Base-by-base conservation (phyloP, 2,329 filamentous ascomycete genomes). In the Simplicillium aogashimaense region DNA sequence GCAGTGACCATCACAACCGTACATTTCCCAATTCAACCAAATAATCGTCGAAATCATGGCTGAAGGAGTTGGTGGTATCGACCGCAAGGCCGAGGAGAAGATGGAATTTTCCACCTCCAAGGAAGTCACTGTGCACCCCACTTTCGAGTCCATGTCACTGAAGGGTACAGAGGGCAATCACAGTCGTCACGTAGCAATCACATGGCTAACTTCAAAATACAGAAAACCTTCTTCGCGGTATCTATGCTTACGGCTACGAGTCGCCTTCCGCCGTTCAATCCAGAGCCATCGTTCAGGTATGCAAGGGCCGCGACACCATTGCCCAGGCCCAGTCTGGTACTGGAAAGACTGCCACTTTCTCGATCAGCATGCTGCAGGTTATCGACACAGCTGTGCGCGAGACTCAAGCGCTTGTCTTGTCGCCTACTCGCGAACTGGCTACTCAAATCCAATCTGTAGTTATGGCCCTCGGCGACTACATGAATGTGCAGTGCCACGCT, bases 381-480 rank as follows among this genome's bases (percentile, higher is more conserved):
- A 94, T 95, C 66, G 88, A 95, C 59, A 94, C 89, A 7, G 86
- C 85, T 32, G 83, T 95, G 40, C 83, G 88, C 53, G 86, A 95
- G 66, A 92, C 86, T 30, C 89, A 95, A 70, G 92, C 92, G 5
- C 80, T 98, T 35, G 89, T 98, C 9, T 78, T 98, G 8, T 95
- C 92, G 4, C 92, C 92, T 3, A 97, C 90, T 15, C 87, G 92
- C 59, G 92, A 98, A 74, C 72, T 98, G 49, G 92, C 92, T 35
- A 95, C 90, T 20, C 92, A 98, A 67, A 98, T 98, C 49, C 92
- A 98, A 67, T 95, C 87, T 29, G 92, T 98, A 44, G 85, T 98
- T 52, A 94, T 97, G 81, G 92, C 92, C n/a, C 78, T 98, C n/a
- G 92, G 92, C 50, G 92, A 98, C 65, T 98, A 95, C 72, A 97